Conservation (phyloP, 257 asterid genomes). For the Solanum bukasovii region DNA sequence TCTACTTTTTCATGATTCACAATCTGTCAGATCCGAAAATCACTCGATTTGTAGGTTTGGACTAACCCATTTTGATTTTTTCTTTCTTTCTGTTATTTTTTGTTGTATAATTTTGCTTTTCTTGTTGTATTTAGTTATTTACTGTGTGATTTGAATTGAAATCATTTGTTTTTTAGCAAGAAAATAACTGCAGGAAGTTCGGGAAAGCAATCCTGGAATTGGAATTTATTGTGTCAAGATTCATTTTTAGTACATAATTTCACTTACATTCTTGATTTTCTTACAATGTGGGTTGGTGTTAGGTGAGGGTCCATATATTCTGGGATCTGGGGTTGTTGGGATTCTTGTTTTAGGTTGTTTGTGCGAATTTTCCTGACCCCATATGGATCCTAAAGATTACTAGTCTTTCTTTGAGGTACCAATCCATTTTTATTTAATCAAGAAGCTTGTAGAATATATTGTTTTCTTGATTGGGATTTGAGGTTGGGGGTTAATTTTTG, state of each 20-base stretch:
- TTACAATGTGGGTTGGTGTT: slow-evolving; percentile 46
- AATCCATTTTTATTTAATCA: neutral
- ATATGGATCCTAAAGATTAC: slow-evolving; percentile 7
- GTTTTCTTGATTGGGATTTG: neutral
- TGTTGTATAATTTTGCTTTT: neutral
- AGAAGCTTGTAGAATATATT: neutral
- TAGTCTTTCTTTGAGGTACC: neutral
- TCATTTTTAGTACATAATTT: neutral
- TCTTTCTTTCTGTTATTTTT: neutral
- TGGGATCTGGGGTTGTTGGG: slow-evolving; percentile 29
- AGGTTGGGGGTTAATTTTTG: slow-evolving; percentile 3
- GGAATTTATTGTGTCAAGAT: neutral
- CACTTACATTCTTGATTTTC: slow-evolving; percentile 7
- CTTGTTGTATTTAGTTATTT: neutral
- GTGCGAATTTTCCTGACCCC: neutral
- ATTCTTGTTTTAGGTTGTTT: neutral
- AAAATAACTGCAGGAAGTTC: slow-evolving; percentile 16
- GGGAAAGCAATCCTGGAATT: slow-evolving; percentile 7
- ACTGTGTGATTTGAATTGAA: slow-evolving; percentile 8
- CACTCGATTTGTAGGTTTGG: slow-evolving; percentile 9
- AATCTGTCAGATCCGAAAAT: slow-evolving; percentile 41
- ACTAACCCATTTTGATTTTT: neutral
- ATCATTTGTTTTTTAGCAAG: slow-evolving; percentile 3
- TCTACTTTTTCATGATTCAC: slow-evolving; percentile 14
- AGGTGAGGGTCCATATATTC: slow-evolving; percentile 14